Base-by-base conservation (phyloP, 75 land plant genomes). In the Pseudotsuga menziesii region DNA sequence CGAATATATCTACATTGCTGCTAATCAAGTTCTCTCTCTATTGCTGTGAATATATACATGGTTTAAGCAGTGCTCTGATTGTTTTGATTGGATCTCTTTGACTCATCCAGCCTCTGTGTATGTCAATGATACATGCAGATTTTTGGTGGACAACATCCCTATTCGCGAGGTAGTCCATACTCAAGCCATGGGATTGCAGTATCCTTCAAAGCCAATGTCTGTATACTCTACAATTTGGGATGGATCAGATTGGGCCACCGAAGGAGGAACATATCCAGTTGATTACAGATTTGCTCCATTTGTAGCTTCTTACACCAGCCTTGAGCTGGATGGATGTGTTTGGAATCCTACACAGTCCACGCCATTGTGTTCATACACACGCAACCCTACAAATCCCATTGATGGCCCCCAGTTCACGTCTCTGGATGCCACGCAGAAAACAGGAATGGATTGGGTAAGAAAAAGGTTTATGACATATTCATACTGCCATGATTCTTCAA, bases 171-270 rank as follows among this genome's bases (percentile, higher is more conserved):
- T 81, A 13, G 36, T 48, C 2, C 36, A 72, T 29, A 83, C 14
- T 26, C 32, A 56, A 39, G 77, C 78, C 17, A 73, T 64, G 20
- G 35, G 88, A 74, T 52, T 48, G 54, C 80, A 72, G 4, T 91
- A 87, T 48, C 92, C 93, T 36, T 76, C 85, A 57, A 91, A 91
- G 80, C 92, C 93, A 3, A 91, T 91, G 93, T 77, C 87, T 12
- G 78, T 90, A 44, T 87, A 83, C 56, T 77, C 85, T 26, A 91
- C 93, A 14, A 91, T 91, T n/a, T 91, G 93, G 93, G 92, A 91
- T 75, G 93, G 90, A 54, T 91, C 93, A 56, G 67, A 78, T 5
- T 91, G 93, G 93, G 93, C 93, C 22, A 91, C 93, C 20, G 77
- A 79, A 35, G 93, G 93, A 20, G 93, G 93, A 26, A 85, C 80